These are phyloP conservation scores for Parastagonospora avenae DNA, from an alignment of 2,329 filamentous ascomycete species.

Conservation along the genomic window DNA sequence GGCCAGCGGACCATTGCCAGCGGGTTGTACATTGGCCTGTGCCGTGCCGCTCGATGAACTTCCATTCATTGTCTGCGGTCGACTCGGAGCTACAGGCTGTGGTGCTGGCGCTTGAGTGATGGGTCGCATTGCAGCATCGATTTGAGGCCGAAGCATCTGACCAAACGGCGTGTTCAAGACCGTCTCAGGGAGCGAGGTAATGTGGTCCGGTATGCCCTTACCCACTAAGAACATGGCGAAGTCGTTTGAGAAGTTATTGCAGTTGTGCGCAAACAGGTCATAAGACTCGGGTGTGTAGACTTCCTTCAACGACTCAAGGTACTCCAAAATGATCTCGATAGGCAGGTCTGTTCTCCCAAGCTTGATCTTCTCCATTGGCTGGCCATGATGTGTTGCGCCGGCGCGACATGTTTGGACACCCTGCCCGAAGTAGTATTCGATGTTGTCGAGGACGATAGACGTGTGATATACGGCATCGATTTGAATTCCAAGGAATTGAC, in stretches of 20 bases:
- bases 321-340: slow-evolving; percentile 82
- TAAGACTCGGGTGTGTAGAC: slow-evolving; percentile 89
- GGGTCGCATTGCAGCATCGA: slow-evolving; percentile 67
- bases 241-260: slow-evolving; percentile 97
- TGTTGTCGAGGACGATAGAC: slow-evolving; percentile 79
- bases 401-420: slow-evolving; percentile 82
- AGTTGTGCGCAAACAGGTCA: slow-evolving; percentile 84
- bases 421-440: slow-evolving; percentile 90
- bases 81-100: slow-evolving; percentile 22
- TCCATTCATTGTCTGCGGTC: slow-evolving; percentile 12
- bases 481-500: slow-evolving; percentile 66
- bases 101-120: slow-evolving; percentile 64
- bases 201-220: slow-evolving; percentile 84
- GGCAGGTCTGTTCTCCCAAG: slow-evolving; percentile 81
- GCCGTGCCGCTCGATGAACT: slow-evolving; percentile 12
- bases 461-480: slow-evolving; percentile 97
- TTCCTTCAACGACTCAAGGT: slow-evolving; percentile 79
- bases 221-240: slow-evolving; percentile 88
- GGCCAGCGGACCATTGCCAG: slow-evolving; percentile 18
- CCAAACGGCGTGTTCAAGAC: slow-evolving; percentile 88
- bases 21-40: slow-evolving; percentile 7
- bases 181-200: slow-evolving; percentile 80
- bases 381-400: slow-evolving; percentile 84
- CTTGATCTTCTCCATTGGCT: slow-evolving; percentile 74
- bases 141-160: slow-evolving; percentile 80